Evolutionary conservation across 2,329 filamentous ascomycete genomes (phyloP).

Genomic region (Trichoderma sp.): DNA sequence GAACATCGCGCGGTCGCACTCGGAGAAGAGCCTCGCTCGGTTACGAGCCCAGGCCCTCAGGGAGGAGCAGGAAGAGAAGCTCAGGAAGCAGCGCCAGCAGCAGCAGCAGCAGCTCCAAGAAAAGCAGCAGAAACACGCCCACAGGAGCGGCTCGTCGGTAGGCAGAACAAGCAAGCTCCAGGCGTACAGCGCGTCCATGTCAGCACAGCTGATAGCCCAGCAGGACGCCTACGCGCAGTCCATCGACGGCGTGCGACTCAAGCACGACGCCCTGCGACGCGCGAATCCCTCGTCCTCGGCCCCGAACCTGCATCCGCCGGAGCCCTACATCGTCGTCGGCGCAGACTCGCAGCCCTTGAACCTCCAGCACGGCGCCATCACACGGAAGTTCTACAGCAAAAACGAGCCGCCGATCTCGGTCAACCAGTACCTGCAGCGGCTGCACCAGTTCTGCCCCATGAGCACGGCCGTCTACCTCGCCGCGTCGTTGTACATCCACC

Average conservation of each 20-base stretch:
- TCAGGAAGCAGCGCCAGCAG: conserved; percentile 30
- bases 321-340: conserved; percentile 64
- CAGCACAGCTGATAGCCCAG: conserved; percentile 36
- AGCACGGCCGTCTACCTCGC: conserved; percentile 92
- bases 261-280: conserved; percentile 38
- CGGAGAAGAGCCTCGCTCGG: conserved; percentile 54
- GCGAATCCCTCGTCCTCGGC: conserved; percentile 28
- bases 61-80: conserved; percentile 35
- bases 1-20: conserved; percentile 60
- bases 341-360: conserved; percentile 72
- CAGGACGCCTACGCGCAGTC: conserved; percentile 33
- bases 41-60: conserved; percentile 48
- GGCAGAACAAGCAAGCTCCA: conserved; percentile 32
- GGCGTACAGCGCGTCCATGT: conserved; percentile 37
- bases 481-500: conserved; percentile 83
- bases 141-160: conserved; percentile 22
- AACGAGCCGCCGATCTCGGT: conserved; percentile 80
- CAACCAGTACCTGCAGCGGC: conserved; percentile 79
- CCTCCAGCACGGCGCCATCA: conserved; percentile 81
- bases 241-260: conserved; percentile 61
- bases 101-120: conserved; percentile 13
- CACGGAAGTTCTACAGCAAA: conserved; percentile 91
- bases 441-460: conserved; percentile 91
- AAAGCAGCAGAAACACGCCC: conserved; percentile 9
- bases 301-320: conserved; percentile 37